Evolutionary conservation across 225 moss, liverwort and hornwort genomes (phyloP).

Genomic region (Ulota crispa): DNA sequence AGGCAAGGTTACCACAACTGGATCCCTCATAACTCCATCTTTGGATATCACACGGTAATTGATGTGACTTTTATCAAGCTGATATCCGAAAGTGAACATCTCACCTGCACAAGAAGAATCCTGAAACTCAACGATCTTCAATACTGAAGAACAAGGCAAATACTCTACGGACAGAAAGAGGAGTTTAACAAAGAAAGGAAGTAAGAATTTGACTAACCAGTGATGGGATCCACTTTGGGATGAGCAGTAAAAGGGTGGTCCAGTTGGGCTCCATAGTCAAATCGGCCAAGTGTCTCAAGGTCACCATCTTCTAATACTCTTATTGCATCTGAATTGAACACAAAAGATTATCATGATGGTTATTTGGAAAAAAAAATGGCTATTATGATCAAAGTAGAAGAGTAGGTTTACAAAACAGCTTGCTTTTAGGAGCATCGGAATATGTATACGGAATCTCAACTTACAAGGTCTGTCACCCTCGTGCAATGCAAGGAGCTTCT

Average conservation of each 20-base stretch:
- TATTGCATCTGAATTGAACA: slow-evolving; percentile 52
- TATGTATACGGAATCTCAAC: neutral
- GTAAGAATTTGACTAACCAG: slow-evolving; percentile 13
- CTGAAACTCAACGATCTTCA: neutral
- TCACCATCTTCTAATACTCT: slow-evolving; percentile 71
- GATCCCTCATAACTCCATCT: slow-evolving; percentile 61
- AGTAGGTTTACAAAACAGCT: neutral
- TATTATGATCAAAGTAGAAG: neutral
- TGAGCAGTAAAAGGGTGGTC: slow-evolving; percentile 71
- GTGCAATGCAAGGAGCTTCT: slow-evolving; percentile 19
- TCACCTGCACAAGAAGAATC: slow-evolving; percentile 51
- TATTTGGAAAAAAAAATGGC: neutral
- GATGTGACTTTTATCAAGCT: slow-evolving; percentile 14
- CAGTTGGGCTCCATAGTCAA: slow-evolving; percentile 56
- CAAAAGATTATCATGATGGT: neutral
- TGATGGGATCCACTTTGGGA: slow-evolving; percentile 73
- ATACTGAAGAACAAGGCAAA: neutral
- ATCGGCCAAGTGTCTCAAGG: slow-evolving; percentile 67
- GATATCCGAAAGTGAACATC: slow-evolving; percentile 72
- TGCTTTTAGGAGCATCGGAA: neutral
- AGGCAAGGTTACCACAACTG: slow-evolving; percentile 64
- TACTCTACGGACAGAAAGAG: neutral
- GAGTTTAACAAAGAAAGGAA: neutral
- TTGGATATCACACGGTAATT: slow-evolving; percentile 66
- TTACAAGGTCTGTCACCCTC: slow-evolving; percentile 23